Percentiles rank a stretch among this genome's conserved stretches.
phyloP scores from a whole-genome alignment of 441 rosid species.

The Corymbia citriodora region DNA sequence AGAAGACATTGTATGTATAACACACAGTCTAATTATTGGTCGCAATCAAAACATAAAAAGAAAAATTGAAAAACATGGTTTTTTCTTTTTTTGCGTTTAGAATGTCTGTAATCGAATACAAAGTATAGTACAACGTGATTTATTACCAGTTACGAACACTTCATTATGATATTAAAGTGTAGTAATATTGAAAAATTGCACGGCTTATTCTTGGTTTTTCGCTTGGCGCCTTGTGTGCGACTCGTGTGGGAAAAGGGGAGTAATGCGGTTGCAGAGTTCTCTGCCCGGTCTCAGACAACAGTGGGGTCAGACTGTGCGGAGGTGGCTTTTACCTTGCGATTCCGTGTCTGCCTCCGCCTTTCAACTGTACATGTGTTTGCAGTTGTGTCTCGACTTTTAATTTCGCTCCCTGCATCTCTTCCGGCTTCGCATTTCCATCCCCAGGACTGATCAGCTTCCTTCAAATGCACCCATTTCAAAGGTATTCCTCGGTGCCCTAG shows the following conservation, averaged over 20 bases:
- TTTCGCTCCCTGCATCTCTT: background rate
- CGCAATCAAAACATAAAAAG: background rate
- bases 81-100: background rate
- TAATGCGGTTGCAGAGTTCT: background rate
- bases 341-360: background rate
- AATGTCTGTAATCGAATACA: background rate
- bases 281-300: background rate
- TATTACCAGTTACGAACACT: background rate
- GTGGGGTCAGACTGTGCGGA: background rate
- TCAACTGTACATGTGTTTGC: background rate
- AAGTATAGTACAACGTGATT: background rate
- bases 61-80: background rate
- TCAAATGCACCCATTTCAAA: background rate
- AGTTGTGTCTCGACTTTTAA: background rate
- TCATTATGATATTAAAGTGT: background rate
- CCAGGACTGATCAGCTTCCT: background rate
- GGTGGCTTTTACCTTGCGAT: background rate
- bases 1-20: conserved; percentile 1
- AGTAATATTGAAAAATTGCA: background rate
- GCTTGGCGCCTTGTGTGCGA: background rate
- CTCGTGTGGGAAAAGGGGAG: background rate
- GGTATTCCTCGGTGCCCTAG: background rate
- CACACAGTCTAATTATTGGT: background rate
- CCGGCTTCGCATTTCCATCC: background rate
- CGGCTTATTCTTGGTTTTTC: background rate